These are phyloP conservation scores for Candida smagusa DNA, from an alignment of 1,139 yeast genomes.

Conservation along the genomic window DNA sequence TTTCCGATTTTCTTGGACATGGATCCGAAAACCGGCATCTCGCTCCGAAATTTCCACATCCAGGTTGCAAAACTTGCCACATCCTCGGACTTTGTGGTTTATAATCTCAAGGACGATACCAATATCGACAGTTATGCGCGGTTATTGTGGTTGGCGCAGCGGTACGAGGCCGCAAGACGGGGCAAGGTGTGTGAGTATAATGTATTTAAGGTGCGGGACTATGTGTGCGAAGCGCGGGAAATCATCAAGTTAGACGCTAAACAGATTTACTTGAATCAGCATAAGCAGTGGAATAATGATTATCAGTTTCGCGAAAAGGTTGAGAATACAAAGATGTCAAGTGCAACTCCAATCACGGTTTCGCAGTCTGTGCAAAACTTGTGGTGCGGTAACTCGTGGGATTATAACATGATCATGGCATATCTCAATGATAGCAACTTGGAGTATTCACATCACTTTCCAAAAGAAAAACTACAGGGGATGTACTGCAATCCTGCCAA, in stretches of 20 bases:
- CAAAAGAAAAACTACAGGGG: not conserved
- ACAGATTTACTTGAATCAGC: conserved; percentile 2
- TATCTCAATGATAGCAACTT: conserved; percentile 17
- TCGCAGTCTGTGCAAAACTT: conserved; percentile 33
- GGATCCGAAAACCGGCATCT: conserved; percentile 67
- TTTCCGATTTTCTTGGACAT: conserved; percentile 54
- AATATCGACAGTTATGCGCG: conserved; percentile 38
- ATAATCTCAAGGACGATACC: conserved; percentile 17
- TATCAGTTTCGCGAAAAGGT: conserved; percentile 71
- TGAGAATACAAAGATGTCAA: conserved; percentile 80
- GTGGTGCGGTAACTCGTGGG: conserved; percentile 78
- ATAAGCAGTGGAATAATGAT: conserved; percentile 26
- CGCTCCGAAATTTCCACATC: conserved; percentile 71
- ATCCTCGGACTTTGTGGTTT: conserved; percentile 67
- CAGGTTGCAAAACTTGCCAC: conserved; percentile 71
- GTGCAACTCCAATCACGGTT: conserved; percentile 57
- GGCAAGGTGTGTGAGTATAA: conserved; percentile 11
- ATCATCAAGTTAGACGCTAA: conserved; percentile 4
- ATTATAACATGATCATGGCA: conserved; percentile 36
- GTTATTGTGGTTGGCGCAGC: conserved; percentile 54
- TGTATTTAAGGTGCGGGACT: conserved; percentile 16
- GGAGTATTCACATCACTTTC: conserved; percentile 8
- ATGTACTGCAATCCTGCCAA: conserved; percentile 48
- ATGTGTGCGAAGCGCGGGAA: conserved; percentile 1
- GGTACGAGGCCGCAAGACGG: conserved; percentile 22